These are phyloP conservation scores for Malbranchea zuffiana DNA, from an alignment of 2,329 filamentous ascomycete genomes.

Conservation along the genomic window DNA sequence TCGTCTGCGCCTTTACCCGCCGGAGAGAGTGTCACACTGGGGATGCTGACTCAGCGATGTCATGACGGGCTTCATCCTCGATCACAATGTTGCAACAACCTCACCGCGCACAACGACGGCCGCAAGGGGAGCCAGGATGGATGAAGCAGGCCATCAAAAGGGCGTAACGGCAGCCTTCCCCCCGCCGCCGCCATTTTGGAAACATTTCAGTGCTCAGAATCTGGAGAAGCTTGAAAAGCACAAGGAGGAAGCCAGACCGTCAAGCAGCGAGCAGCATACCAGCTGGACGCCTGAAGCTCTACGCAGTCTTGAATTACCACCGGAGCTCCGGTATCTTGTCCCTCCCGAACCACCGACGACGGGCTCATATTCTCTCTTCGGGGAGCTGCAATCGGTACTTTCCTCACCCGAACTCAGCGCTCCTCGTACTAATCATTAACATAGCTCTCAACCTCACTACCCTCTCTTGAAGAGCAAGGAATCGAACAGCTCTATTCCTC, in stretches of 20 bases:
- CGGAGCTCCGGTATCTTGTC: conserved; percentile 64
- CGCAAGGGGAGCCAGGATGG: conserved; percentile 42
- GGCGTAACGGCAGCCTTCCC: conserved; percentile 59
- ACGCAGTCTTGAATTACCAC: conserved; percentile 44
- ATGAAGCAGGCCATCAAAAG: conserved; percentile 42
- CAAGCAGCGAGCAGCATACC: conserved; percentile 20
- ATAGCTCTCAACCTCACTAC: conserved; percentile 48
- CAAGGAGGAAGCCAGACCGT: conserved; percentile 30
- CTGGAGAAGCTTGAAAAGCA: conserved; percentile 47
- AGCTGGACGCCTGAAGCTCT: conserved; percentile 27
- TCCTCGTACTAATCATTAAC: background rate
- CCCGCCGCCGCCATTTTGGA: conserved; percentile 80
- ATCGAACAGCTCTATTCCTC: conserved; percentile 59
- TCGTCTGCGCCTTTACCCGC: too few species aligned
- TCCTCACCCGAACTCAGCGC: background rate
- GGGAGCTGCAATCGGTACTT: conserved; percentile 50
- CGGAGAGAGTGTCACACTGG: too few species aligned
- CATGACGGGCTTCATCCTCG: too few species aligned
- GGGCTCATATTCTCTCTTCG: conserved; percentile 66
- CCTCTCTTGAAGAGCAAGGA: conserved; percentile 56
- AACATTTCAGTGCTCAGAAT: conserved; percentile 71
- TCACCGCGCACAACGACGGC: conserved; percentile 1
- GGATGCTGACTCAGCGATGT: too few species aligned
- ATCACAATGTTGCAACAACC: conserved; percentile 3
- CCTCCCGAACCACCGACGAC: conserved; percentile 64